Evolutionary conservation across 192 early-diverging fungal species (phyloP).

Genomic region (Coemansia sp.): DNA sequence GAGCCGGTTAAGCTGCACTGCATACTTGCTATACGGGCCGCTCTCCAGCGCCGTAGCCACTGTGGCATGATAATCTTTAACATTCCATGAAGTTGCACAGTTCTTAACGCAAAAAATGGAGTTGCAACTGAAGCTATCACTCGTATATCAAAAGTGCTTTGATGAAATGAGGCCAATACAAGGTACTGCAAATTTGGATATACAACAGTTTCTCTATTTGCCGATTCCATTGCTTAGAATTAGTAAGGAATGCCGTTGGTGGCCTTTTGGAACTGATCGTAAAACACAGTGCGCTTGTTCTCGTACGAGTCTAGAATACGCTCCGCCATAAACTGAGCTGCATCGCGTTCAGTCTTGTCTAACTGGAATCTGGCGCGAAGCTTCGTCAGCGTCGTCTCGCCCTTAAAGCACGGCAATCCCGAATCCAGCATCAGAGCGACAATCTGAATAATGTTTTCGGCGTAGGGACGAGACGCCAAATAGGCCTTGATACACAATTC

Average conservation of each 20-base stretch:
- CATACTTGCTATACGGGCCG: no score
- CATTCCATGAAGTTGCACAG: no score
- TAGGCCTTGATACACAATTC: slow-evolving; percentile 91
- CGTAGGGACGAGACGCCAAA: slow-evolving; percentile 87
- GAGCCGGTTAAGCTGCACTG: no score
- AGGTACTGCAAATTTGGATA: no score
- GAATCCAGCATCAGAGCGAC: slow-evolving; percentile 94
- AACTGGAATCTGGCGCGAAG: slow-evolving; percentile 87
- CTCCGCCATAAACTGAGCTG: slow-evolving; percentile 93
- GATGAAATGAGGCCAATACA: no score
- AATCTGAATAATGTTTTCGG: slow-evolving; percentile 87
- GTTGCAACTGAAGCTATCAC: no score
- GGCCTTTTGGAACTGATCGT: slow-evolving; percentile 81
- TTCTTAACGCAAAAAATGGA: no score
- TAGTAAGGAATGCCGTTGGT: slow-evolving; percentile 72
- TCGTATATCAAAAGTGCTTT: no score
- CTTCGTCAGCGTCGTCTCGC: slow-evolving; percentile 82
- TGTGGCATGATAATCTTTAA: no score
- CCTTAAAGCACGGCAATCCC: slow-evolving; percentile 97
- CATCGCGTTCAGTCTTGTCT: slow-evolving; percentile 83
- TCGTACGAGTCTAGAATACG: slow-evolving; percentile 90
- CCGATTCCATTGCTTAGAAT: background rate
- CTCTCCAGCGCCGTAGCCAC: no score
- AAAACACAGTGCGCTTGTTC: slow-evolving; percentile 84
- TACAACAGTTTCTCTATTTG: background rate